Conservation (phyloP, 1,284 basidiomycete species). For the Pholiota adiposa region DNA sequence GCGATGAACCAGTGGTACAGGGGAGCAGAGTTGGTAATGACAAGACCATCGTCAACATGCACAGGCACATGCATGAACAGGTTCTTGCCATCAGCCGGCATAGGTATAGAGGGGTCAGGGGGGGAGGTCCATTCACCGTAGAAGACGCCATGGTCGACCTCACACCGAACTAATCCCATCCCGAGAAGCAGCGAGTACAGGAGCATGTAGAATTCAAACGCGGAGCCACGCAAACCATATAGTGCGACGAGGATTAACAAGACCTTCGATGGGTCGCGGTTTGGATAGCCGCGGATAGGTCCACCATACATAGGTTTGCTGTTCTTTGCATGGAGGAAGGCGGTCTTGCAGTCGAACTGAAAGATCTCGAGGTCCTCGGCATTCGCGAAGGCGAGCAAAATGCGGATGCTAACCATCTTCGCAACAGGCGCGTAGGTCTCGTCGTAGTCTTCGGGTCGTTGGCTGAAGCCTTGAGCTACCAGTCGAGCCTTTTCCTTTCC, state of each 20-base stretch:
- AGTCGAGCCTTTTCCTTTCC: slow-evolving; percentile 14
- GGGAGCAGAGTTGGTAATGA: slow-evolving; percentile 18
- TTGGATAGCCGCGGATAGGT: slow-evolving; percentile 31
- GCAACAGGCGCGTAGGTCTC: slow-evolving; percentile 43
- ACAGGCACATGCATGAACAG: slow-evolving; percentile 22
- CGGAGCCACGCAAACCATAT: slow-evolving; percentile 43
- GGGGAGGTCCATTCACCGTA: slow-evolving; percentile 8
- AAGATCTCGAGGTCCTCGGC: slow-evolving; percentile 27
- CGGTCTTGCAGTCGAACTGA: slow-evolving; percentile 35
- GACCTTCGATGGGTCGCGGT: slow-evolving; percentile 13
- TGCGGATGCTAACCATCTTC: slow-evolving; percentile 31
- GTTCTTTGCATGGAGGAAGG: slow-evolving; percentile 38
- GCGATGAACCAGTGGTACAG: slow-evolving; percentile 21
- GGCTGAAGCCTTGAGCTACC: slow-evolving; percentile 39
- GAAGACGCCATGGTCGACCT: slow-evolving; percentile 29
- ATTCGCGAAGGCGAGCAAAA: slow-evolving; percentile 33
- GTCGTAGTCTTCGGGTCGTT: slow-evolving; percentile 31
- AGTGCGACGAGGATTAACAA: slow-evolving; percentile 24
- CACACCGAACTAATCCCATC: slow-evolving; percentile 28
- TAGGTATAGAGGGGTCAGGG: slow-evolving; percentile 17
- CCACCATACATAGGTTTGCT: slow-evolving; percentile 37
- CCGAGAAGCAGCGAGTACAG: slow-evolving; percentile 23
- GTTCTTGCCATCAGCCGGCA: slow-evolving; percentile 8
- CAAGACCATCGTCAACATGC: slow-evolving; percentile 30
- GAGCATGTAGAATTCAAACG: slow-evolving; percentile 34